Evolutionary conservation across 2,329 filamentous ascomycete genomes (phyloP).

Genomic region (Zymoseptoria ardabiliae): DNA sequence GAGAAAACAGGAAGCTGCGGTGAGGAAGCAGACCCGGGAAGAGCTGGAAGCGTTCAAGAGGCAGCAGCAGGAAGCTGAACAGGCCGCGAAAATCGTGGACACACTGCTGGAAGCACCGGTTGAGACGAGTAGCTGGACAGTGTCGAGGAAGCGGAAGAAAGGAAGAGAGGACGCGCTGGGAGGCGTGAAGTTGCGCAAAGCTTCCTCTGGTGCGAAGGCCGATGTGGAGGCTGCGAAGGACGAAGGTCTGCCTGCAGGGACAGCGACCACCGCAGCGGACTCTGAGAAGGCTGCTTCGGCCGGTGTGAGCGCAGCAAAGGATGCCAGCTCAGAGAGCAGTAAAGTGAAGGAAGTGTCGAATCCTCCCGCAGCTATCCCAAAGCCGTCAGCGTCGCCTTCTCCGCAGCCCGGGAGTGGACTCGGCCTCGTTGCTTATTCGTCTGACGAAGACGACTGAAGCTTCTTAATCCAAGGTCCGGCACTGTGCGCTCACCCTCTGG

Average conservation of each 20-base stretch:
- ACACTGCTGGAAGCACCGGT: slow-evolving; percentile 48
- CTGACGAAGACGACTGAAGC: slow-evolving; percentile 36
- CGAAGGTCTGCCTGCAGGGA: neutral
- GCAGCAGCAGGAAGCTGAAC: slow-evolving; percentile 53
- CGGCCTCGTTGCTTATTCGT: slow-evolving; percentile 37
- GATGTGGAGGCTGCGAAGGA: neutral
- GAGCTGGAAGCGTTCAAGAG: slow-evolving; percentile 52
- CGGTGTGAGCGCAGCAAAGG: neutral
- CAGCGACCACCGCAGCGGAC: neutral
- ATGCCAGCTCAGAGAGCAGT: neutral
- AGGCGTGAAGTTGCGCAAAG: slow-evolving; percentile 39
- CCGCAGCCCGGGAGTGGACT: slow-evolving; percentile 18
- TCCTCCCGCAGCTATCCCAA: neutral
- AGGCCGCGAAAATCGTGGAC: slow-evolving; percentile 33
- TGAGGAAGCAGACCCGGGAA: slow-evolving; percentile 52
- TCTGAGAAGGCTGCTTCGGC: neutral
- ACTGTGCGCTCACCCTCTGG: no score
- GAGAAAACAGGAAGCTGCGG: slow-evolving; percentile 48
- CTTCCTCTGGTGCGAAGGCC: slow-evolving; percentile 23
- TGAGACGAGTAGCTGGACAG: slow-evolving; percentile 14
- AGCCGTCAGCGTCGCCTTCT: slow-evolving; percentile 9
- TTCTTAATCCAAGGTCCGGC: neutral
- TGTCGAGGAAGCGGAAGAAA: slow-evolving; percentile 31
- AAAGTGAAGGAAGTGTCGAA: neutral
- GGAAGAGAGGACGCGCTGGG: slow-evolving; percentile 31